A percentile compares a stretch with the other conserved stretches of the same genome.
These are phyloP conservation scores for Yamadazyma ubonensis DNA, from an alignment of 805 yeast species.

Conservation along the genomic window DNA sequence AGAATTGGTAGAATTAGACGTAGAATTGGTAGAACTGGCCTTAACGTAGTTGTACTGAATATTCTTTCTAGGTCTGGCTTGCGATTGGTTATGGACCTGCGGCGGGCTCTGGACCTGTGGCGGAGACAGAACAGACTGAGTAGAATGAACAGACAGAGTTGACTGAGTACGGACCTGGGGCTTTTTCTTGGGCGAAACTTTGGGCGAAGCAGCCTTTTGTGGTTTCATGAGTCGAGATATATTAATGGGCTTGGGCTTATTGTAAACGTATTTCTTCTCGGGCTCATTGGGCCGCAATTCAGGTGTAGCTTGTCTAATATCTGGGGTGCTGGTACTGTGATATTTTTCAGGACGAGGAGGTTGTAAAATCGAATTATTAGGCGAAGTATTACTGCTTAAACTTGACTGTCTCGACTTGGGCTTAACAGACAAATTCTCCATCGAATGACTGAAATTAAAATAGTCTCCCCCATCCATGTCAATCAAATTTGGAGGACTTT, in stretches of 20 bases:
- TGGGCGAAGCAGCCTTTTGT: background rate
- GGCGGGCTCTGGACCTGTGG: background rate
- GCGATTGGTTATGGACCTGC: background rate
- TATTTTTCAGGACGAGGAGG: slow-evolving; percentile 12
- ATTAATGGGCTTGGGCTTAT: slow-evolving; percentile 40
- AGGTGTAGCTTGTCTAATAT: slow-evolving; percentile 2
- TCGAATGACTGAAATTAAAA: slow-evolving; percentile 17
- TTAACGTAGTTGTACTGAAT: slow-evolving; percentile 34
- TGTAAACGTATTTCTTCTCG: slow-evolving; percentile 27
- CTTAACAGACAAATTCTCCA: slow-evolving; percentile 25
- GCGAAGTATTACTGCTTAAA: slow-evolving; percentile 9
- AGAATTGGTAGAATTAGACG: too few species aligned
- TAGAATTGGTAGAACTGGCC: too few species aligned
- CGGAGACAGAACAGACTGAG: too few species aligned
- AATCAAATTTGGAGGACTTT: slow-evolving; percentile 52
- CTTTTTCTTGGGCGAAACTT: slow-evolving; percentile 1
- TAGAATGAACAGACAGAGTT: too few species aligned
- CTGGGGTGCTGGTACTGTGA: slow-evolving; percentile 13
- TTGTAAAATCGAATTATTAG: slow-evolving; percentile 13
- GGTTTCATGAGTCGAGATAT: slow-evolving; percentile 31
- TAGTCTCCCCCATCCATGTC: slow-evolving; percentile 71
- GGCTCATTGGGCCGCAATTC: background rate
- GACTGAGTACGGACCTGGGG: too few species aligned
- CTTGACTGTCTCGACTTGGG: slow-evolving; percentile 11
- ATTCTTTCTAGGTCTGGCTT: slow-evolving; percentile 17